Percentiles rank a stretch among this genome's conserved stretches.
phyloP scores from a whole-genome alignment of 1,284 basidiomycete genomes.

The Xanthoconium separans region DNA sequence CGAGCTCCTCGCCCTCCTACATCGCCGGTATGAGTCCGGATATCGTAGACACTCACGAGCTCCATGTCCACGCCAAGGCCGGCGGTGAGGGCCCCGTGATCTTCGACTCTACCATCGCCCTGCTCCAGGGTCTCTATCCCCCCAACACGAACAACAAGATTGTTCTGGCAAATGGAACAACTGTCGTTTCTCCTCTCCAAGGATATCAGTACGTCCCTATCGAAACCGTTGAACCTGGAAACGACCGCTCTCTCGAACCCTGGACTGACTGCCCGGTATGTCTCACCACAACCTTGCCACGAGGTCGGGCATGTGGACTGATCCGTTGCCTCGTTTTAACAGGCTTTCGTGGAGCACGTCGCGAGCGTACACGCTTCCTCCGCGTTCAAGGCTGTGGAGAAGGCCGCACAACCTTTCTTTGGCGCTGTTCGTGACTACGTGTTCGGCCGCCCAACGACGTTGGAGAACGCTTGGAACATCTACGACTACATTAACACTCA shows the following conservation, averaged over 20 bases:
- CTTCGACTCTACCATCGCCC: constrained; percentile 77
- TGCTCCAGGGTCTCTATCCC: constrained; percentile 80
- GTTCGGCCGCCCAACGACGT: constrained; percentile 62
- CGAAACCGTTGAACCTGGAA: constrained; percentile 79
- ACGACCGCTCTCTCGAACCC: constrained; percentile 81
- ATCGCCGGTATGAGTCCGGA: constrained; percentile 66
- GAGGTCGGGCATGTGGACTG: constrained; percentile 5
- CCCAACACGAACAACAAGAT: constrained; percentile 69
- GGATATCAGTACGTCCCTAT: constrained; percentile 87
- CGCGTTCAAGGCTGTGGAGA: constrained; percentile 61
- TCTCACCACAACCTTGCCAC: constrained; percentile 7
- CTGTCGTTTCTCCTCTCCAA: constrained; percentile 70
- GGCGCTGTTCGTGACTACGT: constrained; percentile 60
- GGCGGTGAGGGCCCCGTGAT: constrained; percentile 83
- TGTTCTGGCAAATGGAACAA: constrained; percentile 74
- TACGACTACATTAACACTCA: constrained; percentile 78
- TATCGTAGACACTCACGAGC: constrained; percentile 67
- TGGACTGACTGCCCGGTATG: constrained; percentile 81
- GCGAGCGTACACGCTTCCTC: constrained; percentile 54
- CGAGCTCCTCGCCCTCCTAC: constrained; percentile 57
- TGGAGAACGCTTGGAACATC: constrained; percentile 77
- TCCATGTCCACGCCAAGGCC: constrained; percentile 76
- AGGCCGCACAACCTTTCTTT: constrained; percentile 65
- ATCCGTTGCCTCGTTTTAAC: constrained; percentile 13
- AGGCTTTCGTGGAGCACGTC: constrained; percentile 67